Evolutionary conservation across 352 stramenopile species (phyloP), one percentile per base, ranked within the genome.

Genomic region (Nothophytophthora sp.): DNA sequence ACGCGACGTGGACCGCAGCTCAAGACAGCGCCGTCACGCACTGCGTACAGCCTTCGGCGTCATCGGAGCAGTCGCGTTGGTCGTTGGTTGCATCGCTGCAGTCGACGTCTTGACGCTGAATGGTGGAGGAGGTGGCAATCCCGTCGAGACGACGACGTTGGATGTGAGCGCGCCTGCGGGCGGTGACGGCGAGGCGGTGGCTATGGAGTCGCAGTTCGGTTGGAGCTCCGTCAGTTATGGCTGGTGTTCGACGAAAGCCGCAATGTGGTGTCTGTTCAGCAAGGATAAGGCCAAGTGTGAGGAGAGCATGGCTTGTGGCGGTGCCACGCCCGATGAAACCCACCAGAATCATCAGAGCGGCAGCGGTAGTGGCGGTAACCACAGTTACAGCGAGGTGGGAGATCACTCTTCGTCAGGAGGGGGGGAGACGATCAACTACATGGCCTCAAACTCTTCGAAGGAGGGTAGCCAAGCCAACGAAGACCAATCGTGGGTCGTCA

Each of bases 221-320:
- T 64, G 55, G 55, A 54, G 33, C 42, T 64, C 55, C 0, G 54
- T 64, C 35, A 49, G 55, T 5, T 50, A 54, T 18, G 55, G 55
- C 23, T 64, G 55, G 55, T 64, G 55, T 49, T 64, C 55, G 4
- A 1, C 54, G 29, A 63, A 53, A 42, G 33, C 55, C 40, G 58
- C 55, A 5, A 54, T 49, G 29, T 60, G 49, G 48, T 64, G 55
- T 42, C 50, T 60, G 48, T 60, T 64, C 55, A 64, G 55, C 33
- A 50, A 50, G 29, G 55, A 64, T 42, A 64, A 59, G 42, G 29
- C 59, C 10, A 47, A 44, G 23, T 64, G 55, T 37, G 56, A 64
- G 35, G 37, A 60, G 11, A 38, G 18, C 15, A 46, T 64, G 34
- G 24, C 42, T 2, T 64, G 55, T n/a, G n/a, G n/a, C n/a, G n/a